A percentile compares a stretch with the other conserved stretches of the same genome.
These are phyloP conservation scores for Aspergillus pseudoterreus DNA, from an alignment of 2,329 filamentous ascomycete species.

Conservation along the genomic window DNA sequence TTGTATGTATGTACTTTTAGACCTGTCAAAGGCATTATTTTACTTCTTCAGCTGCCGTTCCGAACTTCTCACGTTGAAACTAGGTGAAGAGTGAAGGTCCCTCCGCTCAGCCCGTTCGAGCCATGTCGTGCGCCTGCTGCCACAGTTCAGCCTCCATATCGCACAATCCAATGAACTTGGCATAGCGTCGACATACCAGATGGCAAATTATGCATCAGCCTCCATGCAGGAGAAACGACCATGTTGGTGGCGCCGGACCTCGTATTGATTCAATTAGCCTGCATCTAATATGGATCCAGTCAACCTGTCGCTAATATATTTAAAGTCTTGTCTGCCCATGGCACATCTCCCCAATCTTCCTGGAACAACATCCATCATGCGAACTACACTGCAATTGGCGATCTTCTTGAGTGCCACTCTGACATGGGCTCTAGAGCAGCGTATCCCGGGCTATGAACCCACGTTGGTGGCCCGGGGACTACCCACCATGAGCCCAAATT, in stretches of 20 bases:
- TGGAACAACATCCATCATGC: not conserved
- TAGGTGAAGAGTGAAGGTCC: no score
- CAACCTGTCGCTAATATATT: no score
- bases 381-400: not conserved
- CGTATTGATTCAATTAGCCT: not conserved
- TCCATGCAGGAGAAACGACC: not conserved
- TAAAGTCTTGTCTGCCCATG: no score
- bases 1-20: constrained; percentile 4
- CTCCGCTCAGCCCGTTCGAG: no score
- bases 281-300: not conserved
- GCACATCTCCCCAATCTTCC: no score
- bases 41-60: no score
- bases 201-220: not conserved
- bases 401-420: not conserved
- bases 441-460: not conserved
- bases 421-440: not conserved
- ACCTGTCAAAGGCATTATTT: not conserved
- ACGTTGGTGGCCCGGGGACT: not conserved
- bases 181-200: no score
- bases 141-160: no score
- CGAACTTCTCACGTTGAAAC: no score
- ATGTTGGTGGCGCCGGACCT: not conserved
- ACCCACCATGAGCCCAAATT: not conserved
- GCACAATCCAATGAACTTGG: no score
- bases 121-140: no score